Conservation (phyloP, 768 basidiomycete species). For the Leccinellum rugosiceps region DNA sequence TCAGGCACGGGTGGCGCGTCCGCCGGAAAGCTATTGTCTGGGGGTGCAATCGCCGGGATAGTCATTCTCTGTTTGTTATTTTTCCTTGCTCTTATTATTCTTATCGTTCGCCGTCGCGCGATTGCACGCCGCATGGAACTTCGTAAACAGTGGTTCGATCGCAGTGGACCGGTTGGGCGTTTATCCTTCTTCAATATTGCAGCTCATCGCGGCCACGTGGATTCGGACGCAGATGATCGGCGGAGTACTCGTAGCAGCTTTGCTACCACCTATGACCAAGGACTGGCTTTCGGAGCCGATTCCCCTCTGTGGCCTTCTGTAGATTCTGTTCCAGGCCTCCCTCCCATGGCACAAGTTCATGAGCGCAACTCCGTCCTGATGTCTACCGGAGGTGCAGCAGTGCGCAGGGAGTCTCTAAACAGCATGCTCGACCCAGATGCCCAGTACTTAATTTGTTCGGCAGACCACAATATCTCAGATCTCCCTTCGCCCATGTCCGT, state of each 20-base stretch:
- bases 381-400: slow-evolving; percentile 22
- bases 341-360: slow-evolving; percentile 56
- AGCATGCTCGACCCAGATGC: slow-evolving; percentile 37
- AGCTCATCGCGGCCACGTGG: slow-evolving; percentile 9
- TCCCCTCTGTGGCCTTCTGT: slow-evolving; percentile 10
- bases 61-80: slow-evolving; percentile 29
- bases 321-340: slow-evolving; percentile 36
- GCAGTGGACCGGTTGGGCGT: slow-evolving; percentile 9
- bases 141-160: slow-evolving; percentile 39
- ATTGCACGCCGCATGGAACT: slow-evolving; percentile 41
- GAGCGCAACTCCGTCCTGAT: slow-evolving; percentile 29
- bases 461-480: slow-evolving; percentile 13
- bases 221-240: slow-evolving; percentile 23
- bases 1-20: slow-evolving; percentile 7
- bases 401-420: slow-evolving; percentile 37
- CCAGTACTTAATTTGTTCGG: slow-evolving; percentile 40
- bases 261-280: slow-evolving; percentile 56
- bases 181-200: slow-evolving; percentile 9
- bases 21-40: slow-evolving; percentile 35
- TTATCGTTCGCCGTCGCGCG: slow-evolving; percentile 47
- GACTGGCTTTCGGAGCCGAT: slow-evolving; percentile 25
- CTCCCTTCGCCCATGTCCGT: slow-evolving; percentile 55
- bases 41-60: slow-evolving; percentile 49
- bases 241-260: slow-evolving; percentile 56
- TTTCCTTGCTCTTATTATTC: slow-evolving; percentile 35